These are phyloP conservation scores for Xylaria sp. DNA, from an alignment of 2,329 filamentous ascomycete species.

Conservation along the genomic window DNA sequence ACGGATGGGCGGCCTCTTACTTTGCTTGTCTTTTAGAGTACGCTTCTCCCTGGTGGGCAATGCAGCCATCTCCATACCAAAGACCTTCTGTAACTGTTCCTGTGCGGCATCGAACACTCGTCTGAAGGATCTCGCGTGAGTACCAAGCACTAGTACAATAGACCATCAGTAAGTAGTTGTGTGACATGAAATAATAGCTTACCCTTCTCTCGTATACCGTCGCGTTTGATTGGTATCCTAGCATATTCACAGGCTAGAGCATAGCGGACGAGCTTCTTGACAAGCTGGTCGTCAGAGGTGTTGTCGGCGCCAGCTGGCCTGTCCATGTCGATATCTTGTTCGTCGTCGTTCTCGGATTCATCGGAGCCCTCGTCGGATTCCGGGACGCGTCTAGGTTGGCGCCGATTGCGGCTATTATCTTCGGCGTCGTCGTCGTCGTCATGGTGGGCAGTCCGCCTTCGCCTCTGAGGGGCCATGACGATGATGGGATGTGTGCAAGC, in stretches of 20 bases:
- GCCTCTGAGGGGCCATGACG: slow-evolving; percentile 46
- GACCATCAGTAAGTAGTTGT: slow-evolving; percentile 2
- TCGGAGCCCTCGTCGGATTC: slow-evolving; percentile 51
- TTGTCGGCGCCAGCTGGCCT: slow-evolving; percentile 32
- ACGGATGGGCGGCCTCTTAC: slow-evolving; percentile 51
- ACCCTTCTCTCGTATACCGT: slow-evolving; percentile 73
- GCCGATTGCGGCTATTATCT: slow-evolving; percentile 45
- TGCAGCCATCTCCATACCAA: slow-evolving; percentile 94
- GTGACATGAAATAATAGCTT: slow-evolving; percentile 9
- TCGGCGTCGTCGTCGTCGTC: slow-evolving; percentile 53
- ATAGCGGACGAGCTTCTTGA: slow-evolving; percentile 75
- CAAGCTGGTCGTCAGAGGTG: slow-evolving; percentile 61
- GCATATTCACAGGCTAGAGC: slow-evolving; percentile 74
- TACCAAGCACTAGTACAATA: slow-evolving; percentile 70
- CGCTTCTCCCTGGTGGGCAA: slow-evolving; percentile 83
- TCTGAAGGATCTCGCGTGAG: slow-evolving; percentile 76
- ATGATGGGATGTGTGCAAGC: background rate
- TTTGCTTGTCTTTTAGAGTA: slow-evolving; percentile 79
- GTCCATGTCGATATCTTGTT: slow-evolving; percentile 35
- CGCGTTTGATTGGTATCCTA: slow-evolving; percentile 66
- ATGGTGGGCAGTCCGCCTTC: slow-evolving; percentile 49
- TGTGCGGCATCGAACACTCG: slow-evolving; percentile 82
- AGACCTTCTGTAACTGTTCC: slow-evolving; percentile 72
- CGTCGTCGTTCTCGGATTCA: slow-evolving; percentile 38
- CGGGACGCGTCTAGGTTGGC: slow-evolving; percentile 41